A percentile compares a stretch with the other conserved stretches of the same genome.
These are phyloP conservation scores for Saitoella complicata DNA, from an alignment of 805 yeast species.

Conservation along the genomic window DNA sequence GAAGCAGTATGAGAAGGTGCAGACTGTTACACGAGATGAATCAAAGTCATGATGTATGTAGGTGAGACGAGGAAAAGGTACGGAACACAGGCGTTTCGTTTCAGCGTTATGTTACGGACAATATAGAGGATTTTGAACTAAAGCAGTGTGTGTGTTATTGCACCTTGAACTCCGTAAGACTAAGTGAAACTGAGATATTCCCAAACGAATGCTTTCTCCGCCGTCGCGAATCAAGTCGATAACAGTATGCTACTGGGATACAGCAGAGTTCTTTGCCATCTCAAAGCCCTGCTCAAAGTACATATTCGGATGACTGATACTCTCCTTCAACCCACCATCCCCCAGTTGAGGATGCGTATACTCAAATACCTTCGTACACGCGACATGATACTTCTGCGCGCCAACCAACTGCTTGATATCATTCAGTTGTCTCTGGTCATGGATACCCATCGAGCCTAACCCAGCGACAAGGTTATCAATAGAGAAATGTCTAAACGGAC, in stretches of 20 bases:
- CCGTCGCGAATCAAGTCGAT: too few relatives aligned
- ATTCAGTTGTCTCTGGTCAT: conserved; percentile 36
- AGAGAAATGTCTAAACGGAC: conserved; percentile 71
- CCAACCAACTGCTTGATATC: conserved; percentile 52
- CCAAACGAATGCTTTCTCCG: too few relatives aligned
- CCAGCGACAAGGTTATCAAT: conserved; percentile 44
- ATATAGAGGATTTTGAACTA: too few relatives aligned
- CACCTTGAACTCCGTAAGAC: too few relatives aligned
- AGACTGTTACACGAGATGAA: conserved; percentile 4
- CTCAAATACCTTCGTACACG: conserved; percentile 83
- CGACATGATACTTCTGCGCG: conserved; percentile 59
- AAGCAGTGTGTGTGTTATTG: too few relatives aligned
- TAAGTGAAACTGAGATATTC: too few relatives aligned
- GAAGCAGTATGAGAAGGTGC: conserved; percentile 12
- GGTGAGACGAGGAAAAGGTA: too few relatives aligned
- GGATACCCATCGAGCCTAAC: conserved; percentile 48
- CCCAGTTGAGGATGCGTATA: conserved; percentile 31
- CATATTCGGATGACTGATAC: conserved; percentile 72
- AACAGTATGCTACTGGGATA: too few relatives aligned
- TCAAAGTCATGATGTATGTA: too few relatives aligned
- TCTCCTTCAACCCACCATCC: conserved; percentile 28
- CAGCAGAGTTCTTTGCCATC: too few relatives aligned
- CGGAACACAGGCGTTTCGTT: too few relatives aligned
- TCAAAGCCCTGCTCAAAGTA: conserved; percentile 47
- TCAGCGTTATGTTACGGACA: too few relatives aligned